Evolutionary conservation across 169 alveolate species (phyloP).

Genomic region (Cardiosporidium cionae): DNA sequence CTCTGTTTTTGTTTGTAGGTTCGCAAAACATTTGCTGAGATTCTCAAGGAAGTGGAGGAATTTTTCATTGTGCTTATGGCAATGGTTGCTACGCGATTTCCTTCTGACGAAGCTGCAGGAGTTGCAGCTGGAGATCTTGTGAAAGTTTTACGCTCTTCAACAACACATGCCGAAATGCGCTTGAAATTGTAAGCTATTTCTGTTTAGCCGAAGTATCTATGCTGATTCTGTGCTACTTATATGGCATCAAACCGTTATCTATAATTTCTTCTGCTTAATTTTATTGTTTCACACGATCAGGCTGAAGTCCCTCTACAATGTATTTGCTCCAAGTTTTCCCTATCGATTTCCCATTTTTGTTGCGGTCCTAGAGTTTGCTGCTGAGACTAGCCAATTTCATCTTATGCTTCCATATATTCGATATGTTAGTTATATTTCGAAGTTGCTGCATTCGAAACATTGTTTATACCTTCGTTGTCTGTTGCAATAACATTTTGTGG

Average conservation of each 20-base stretch:
- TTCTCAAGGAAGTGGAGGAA: slow-evolving; percentile 2
- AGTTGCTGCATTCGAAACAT: not conserved
- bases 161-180: not conserved
- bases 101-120: not conserved
- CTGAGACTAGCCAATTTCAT: slow-evolving; percentile 12
- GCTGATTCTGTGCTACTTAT: too few species aligned
- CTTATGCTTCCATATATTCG: slow-evolving; percentile 15
- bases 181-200: not conserved
- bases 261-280: not conserved
- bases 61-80: slow-evolving; percentile 1
- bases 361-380: slow-evolving; percentile 18
- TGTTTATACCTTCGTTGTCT: not conserved
- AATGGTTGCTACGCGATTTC: not conserved
- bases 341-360: slow-evolving; percentile 21
- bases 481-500: not conserved
- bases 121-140: not conserved
- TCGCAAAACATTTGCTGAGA: not conserved
- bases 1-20: not conserved
- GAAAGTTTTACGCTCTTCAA: not conserved
- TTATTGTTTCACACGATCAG: too few species aligned
- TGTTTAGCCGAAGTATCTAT: too few species aligned
- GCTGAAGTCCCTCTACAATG: slow-evolving; percentile 28
- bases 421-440: not conserved
- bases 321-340: slow-evolving; percentile 11
- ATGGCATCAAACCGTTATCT: too few species aligned